Base-by-base conservation (phyloP, 2,329 filamentous ascomycete genomes). In the Pseudocercospora cruenta region DNA sequence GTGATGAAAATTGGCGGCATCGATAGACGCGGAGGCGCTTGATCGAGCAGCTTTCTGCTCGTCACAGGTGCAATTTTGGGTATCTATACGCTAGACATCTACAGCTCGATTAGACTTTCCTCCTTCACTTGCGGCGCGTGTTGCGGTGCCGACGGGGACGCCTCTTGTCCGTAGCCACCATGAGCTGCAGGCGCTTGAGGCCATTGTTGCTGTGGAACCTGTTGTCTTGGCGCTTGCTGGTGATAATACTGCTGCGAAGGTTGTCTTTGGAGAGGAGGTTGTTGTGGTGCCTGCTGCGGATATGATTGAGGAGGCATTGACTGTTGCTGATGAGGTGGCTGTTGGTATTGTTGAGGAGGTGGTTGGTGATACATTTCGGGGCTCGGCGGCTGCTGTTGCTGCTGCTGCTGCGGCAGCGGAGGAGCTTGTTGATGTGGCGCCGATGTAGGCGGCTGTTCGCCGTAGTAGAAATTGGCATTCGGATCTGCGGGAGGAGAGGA, bases 381-480 rank as follows among this genome's bases (percentile, higher is more conserved):
- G 65, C 73, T 75, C 10, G 71, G 68, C 19, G 68, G 74, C 47
- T 76, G 78, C 31, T 67, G 64, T 14, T 36, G 33, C 12, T 39
- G 36, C 14, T 39, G 36, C 14, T 58, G 60, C 14, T 47, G 19
- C 12, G 36, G 60, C 21, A 62, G 28, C n/a, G 65, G 60, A 39
- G 57, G 57, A n/a, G 51, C 49, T 12, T 31, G 66, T 36, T 64
- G 64, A 36, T 69, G 68, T 45, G 57, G 57, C 12, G 55, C 45
- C 19, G 59, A 33, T 22, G 58, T 33, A 19, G 64, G 63, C 24
- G 73, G 72, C 49, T 71, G 73, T 26, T 73, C 78, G 69, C 79
- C 83, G 72, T 86, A 87, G 76, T 90, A 91, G 72, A 86, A 89
- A 9, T 83, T 82, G 10, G 84, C 81, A 65, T 82, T 86, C 1